Base-by-base conservation (phyloP, 352 stramenopile genomes). In the Hyaloperonospora brassicae region DNA sequence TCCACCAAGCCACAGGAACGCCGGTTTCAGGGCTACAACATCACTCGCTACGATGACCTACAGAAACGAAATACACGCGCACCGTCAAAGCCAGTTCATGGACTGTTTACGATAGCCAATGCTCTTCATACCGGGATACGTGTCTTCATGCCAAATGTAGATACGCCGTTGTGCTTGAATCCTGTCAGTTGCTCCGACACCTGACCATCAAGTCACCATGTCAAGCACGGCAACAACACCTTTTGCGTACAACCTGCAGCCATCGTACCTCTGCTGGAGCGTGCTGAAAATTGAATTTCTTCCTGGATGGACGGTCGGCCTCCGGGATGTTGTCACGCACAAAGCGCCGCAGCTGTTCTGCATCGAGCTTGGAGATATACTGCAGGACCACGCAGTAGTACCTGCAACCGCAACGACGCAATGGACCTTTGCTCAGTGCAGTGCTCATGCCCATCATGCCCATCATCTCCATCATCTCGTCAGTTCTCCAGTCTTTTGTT, bases 281-380 rank as follows among this genome's bases (percentile, higher is more conserved):
- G 55, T 93, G 83, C 59, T 93, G 85, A 55, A 95, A 95, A 62
- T 93, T 93, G 50, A 93, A 91, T 44, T 80, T 72, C 59, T 93
- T 95, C 48, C 82, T 79, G 6, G 72, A 66, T 14, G 79, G 76
- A 38, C 80, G 75, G 6, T 73, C 59, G 14, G 41, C 49, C 43
- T 87, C 73, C 0, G 73, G 70, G 48, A 89, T 80, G 27, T 64
- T 66, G 24, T 67, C 70, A 48, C 83, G 79, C 50, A 93, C 79
- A 44, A 91, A 91, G 41, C 83, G 80, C 53, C 84, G 76, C 49
- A 93, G 78, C 64, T 89, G 80, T 61, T 93, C 83, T 0, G 73
- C 60, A 55, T 91, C 87, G 34, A 93, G 62, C 64, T 83, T 89
- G 12, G 79, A 68, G 53, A 90, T 89, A 68, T 95, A 95, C 67